Evolutionary conservation across 2,329 filamentous ascomycete species (phyloP).

Genomic region (Pochonia chlamydosporia): DNA sequence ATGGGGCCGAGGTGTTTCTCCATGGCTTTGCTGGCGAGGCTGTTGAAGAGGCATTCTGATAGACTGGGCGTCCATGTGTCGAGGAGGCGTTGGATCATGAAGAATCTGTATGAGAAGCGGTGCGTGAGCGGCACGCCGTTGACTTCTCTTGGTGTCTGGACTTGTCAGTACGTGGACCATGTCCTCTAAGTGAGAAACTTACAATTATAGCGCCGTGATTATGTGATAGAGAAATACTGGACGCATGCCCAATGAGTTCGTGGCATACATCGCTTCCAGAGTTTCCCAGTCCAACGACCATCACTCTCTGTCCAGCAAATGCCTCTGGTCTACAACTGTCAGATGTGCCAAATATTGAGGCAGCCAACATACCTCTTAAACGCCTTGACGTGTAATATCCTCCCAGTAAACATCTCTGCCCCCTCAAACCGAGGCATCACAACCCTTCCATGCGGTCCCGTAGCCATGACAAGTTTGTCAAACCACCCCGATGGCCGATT

Average conservation of each 20-base stretch:
- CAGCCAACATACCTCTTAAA: slow-evolving; percentile 1
- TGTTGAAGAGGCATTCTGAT: too few relatives aligned
- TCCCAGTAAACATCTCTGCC: slow-evolving; percentile 23
- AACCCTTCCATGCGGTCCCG: slow-evolving; percentile 27
- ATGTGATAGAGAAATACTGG: slow-evolving; percentile 17
- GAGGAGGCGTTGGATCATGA: slow-evolving; percentile 22
- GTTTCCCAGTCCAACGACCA: slow-evolving; percentile 40
- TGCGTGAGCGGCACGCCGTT: slow-evolving; percentile 27
- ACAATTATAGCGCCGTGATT: slow-evolving; percentile 8
- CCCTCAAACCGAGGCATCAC: slow-evolving; percentile 31
- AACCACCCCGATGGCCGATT: slow-evolving; percentile 15
- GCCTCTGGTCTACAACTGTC: slow-evolving; percentile 14
- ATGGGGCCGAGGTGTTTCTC: too few relatives aligned
- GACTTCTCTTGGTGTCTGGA: slow-evolving; percentile 20
- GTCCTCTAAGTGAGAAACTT: neutral
- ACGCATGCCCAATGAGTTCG: slow-evolving; percentile 10
- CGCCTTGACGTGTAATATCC: slow-evolving; percentile 12
- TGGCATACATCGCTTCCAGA: slow-evolving; percentile 22
- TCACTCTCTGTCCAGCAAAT: slow-evolving; percentile 28
- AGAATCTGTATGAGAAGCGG: slow-evolving; percentile 25
- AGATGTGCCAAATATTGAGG: too few relatives aligned
- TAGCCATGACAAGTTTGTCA: slow-evolving; percentile 34
- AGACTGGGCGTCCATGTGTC: slow-evolving; percentile 18
- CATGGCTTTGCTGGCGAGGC: too few relatives aligned
- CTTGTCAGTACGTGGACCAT: neutral